Evolutionary conservation across 2,329 filamentous ascomycete genomes (phyloP).

Genomic region (Colletotrichum sansevieriae): DNA sequence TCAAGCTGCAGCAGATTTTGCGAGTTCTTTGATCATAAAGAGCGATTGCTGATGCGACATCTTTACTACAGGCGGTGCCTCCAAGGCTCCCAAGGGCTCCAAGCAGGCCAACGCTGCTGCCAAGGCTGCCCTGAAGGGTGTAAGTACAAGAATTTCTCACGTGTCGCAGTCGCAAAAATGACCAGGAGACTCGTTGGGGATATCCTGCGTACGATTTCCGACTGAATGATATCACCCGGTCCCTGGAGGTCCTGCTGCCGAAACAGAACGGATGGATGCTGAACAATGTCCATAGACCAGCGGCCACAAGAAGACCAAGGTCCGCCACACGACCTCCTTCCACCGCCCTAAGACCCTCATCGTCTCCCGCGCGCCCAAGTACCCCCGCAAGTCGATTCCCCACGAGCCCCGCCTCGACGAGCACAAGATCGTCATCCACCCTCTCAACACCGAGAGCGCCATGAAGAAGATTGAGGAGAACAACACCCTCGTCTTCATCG

Average conservation of each 20-base stretch:
- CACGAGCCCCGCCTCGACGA: constrained; percentile 93
- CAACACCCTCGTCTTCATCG: constrained; percentile 99
- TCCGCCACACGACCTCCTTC: constrained; percentile 94
- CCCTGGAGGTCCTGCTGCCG: too few species aligned
- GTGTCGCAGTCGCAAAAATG: not conserved
- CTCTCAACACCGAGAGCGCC: constrained; percentile 98
- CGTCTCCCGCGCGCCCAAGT: constrained; percentile 92
- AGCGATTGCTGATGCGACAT: constrained; percentile 79
- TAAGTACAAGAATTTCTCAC: constrained; percentile 68
- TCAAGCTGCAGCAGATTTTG: constrained; percentile 82
- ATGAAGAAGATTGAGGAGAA: constrained; percentile 99
- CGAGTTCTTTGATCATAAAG: constrained; percentile 72
- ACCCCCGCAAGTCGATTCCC: constrained; percentile 94
- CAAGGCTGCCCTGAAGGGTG: constrained; percentile 95
- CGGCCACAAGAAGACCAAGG: constrained; percentile 89
- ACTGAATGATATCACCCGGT: too few species aligned
- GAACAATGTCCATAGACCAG: constrained; percentile 55
- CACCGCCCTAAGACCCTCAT: constrained; percentile 97
- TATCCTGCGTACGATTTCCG: too few species aligned
- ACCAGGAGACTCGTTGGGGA: not conserved
- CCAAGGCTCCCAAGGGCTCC: constrained; percentile 69
- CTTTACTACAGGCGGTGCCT: constrained; percentile 65
- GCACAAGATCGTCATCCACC: constrained; percentile 98
- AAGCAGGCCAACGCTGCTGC: constrained; percentile 95
- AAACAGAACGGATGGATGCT: not conserved